Base-by-base conservation (phyloP, 768 basidiomycete genomes). In the Baorangia bicolor region DNA sequence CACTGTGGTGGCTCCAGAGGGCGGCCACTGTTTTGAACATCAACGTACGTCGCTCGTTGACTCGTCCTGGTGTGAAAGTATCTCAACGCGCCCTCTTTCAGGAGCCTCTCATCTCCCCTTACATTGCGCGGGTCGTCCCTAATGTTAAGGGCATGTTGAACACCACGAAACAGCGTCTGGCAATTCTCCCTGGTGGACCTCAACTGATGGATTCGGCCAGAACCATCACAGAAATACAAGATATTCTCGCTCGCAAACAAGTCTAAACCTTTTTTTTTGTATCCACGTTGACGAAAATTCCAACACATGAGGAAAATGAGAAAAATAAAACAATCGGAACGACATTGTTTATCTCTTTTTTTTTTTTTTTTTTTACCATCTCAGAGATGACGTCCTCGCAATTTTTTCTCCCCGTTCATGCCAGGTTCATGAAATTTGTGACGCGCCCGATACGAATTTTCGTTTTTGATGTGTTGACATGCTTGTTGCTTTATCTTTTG, bases 1-100 rank as follows among this genome's bases (percentile, higher is more conserved):
- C 87, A 8, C 74, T 93, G 53, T 92, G 92, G 90, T 94, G 91
- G 91, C 74, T 94, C 61, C 89, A 92, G 67, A 85, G 91, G 52
- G 79, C 88, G 35, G 77, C 88, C 8, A 75, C 81, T 14, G 77
- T 86, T 31, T 79, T 93, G 59, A 88, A 87, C 65, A 85, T 90
- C 48, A 86, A 85, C 64, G 88, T 88, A 68, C 27, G 79, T 75
- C 5, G 25, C 27, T 44, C 41, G 53, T 40, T 11, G 39, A 48
- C 20, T 33, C 47, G 14, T 45, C 34, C 9, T 56, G 27, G 1
- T 37, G 45, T 31, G 39, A 43, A 23, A 25, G 11, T 5, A 16
- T 43, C 44, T 53, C 16, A 41, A 45, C 5, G 11, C 21, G 8
- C 20, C 12, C 14, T 55, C 35, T 45, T 34, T 35, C 49, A 89